Evolutionary conservation across 805 yeast species (phyloP).

Genomic region (Yamadazyma sp.): DNA sequence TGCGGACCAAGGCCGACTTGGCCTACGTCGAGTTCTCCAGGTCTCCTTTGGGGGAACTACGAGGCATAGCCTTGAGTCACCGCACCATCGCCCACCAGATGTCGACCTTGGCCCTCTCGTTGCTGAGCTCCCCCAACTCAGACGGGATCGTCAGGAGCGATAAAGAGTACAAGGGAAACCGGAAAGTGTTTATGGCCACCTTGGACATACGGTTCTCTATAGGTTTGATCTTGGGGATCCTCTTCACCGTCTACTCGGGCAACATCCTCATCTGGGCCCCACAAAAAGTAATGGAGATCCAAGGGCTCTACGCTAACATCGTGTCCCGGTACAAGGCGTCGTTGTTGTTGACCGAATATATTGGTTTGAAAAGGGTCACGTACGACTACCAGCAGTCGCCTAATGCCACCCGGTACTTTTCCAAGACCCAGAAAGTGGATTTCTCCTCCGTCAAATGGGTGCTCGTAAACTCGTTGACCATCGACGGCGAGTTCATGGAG

Average conservation of each 20-base stretch:
- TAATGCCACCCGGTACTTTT: constrained; percentile 74
- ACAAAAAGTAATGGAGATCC: constrained; percentile 65
- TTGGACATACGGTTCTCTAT: constrained; percentile 56
- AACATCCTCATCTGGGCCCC: constrained; percentile 80
- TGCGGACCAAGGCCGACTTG: constrained; percentile 45
- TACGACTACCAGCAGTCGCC: constrained; percentile 93
- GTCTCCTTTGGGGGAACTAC: constrained; percentile 84
- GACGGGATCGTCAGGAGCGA: constrained; percentile 49
- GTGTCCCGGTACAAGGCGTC: constrained; percentile 71
- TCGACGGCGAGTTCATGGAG: constrained; percentile 91
- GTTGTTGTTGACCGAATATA: constrained; percentile 77
- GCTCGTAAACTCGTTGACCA: constrained; percentile 79
- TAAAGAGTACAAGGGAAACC: constrained; percentile 34
- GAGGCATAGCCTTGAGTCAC: constrained; percentile 94
- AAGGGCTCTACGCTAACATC: constrained; percentile 84
- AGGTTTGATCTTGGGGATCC: constrained; percentile 79
- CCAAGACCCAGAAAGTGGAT: constrained; percentile 72
- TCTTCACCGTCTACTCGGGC: constrained; percentile 83
- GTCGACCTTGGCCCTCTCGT: constrained; percentile 66
- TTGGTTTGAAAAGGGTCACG: constrained; percentile 85
- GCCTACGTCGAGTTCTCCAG: constrained; percentile 93
- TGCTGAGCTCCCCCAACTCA: constrained; percentile 65
- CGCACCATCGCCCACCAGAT: constrained; percentile 86
- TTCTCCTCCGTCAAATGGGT: constrained; percentile 85
- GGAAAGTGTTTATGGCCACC: constrained; percentile 53